Conservation (phyloP, 2,329 filamentous ascomycete genomes). For the Alternaria postmessia region DNA sequence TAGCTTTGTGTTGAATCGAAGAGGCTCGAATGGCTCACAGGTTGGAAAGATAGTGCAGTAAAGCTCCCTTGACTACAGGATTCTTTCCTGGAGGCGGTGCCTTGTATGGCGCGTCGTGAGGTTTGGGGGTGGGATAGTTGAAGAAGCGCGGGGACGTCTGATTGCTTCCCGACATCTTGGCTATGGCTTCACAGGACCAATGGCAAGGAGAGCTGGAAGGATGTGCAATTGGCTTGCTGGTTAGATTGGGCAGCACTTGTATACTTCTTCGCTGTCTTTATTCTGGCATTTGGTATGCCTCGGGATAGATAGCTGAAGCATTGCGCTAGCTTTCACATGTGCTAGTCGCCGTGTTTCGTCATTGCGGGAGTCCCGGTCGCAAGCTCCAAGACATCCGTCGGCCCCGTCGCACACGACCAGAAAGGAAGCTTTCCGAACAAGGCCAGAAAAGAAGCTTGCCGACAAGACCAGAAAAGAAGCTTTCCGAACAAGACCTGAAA, state of each 20-base stretch:
- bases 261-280: not conserved
- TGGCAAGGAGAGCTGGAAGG: not conserved
- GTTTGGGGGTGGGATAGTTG: conserved; percentile 47
- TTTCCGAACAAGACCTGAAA: not conserved
- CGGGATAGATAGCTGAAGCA: conserved; percentile 6
- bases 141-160: conserved; percentile 34
- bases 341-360: not conserved
- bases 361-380: not conserved
- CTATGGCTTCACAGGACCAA: conserved; percentile 5
- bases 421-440: not conserved
- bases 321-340: conserved; percentile 8
- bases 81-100: conserved; percentile 61
- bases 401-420: not conserved
- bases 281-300: not conserved
- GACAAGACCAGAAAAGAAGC: not conserved
- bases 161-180: conserved; percentile 34
- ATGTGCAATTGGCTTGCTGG: not conserved
- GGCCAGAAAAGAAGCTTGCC: conserved; percentile 1
- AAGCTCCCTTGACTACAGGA: conserved; percentile 72
- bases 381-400: not conserved
- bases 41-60: conserved; percentile 68
- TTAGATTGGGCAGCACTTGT: not conserved
- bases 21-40: conserved; percentile 58
- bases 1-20: conserved; percentile 19
- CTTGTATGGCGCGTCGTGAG: conserved; percentile 45